Base-by-base conservation (phyloP, 2,329 filamentous ascomycete genomes). In the Exophiala xenobiotica region DNA sequence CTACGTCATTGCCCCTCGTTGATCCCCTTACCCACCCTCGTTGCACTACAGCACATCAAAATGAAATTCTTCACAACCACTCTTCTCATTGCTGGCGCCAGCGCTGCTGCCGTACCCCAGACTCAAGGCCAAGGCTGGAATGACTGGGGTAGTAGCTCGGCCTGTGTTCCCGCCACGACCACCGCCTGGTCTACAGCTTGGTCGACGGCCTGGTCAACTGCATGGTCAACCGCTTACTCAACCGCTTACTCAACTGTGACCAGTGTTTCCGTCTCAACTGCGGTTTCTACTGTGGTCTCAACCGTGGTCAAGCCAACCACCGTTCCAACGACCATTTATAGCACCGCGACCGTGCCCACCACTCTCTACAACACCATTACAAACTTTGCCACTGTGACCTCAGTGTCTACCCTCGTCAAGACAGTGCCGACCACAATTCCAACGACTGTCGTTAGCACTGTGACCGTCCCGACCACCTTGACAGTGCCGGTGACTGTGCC, bases 61-160 rank as follows among this genome's bases (percentile, higher is more conserved):
- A 40, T 40, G 38, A 20, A 40, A n/a, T 40, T 22, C 38, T 23
- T 40, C 38, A 14, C 38, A 12, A 22, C 19, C 16, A 12, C 18
- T 40, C 38, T 40, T 40, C 38, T 40, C 38, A 23, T 40, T 14
- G 38, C 38, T 24, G 38, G 38, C n/a, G 38, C 38, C 38, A 24
- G 9, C 20, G 38, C 38, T 24, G 38, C 38, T 14, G 38, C 38
- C 20, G 8, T 40, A 6, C 38, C 19, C 14, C n/a, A 16, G 9
- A 3, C 3, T 8, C 38, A 18, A 22, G 19, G 38, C 12, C 18
- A 22, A n/a, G 19, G n/a, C n/a, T 40, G 38, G 38, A 22, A 20
- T 23, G 38, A 40, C 19, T 40, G 38, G 38, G 29, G 29, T 14
- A 12, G 11, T 14, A 22, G 18, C 38, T 40, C 38, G 19, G 19